Base-by-base conservation (phyloP, 129 eudicot genomes). In the Centella asiatica region DNA sequence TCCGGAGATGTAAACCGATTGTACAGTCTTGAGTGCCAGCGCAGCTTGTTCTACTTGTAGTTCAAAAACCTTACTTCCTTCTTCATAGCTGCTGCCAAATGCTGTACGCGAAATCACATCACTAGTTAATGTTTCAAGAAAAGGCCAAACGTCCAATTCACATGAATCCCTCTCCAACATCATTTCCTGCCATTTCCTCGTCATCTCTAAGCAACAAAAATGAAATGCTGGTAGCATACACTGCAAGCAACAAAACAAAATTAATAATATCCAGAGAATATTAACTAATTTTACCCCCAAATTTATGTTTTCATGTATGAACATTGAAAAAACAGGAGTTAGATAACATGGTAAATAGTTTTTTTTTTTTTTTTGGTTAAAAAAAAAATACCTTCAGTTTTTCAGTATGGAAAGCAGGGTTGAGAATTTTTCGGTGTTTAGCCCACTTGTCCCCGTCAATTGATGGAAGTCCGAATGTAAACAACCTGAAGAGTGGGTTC, bases 41-140 rank as follows among this genome's bases (percentile, higher is more conserved):
- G 33, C 28, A 20, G 40, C 40, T 55, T 55, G 60, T 55, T 55
- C 60, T 7, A 17, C 8, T 18, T 55, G 60, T 15, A 55, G 34
- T 31, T 55, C 40, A 55, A 55, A 55, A 5, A 55, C 40, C 40
- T 4, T 28, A 5, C 34, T 17, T 29, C 60, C 60, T 12, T 55
- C 60, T 18, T 55, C 39, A 17, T 55, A 55, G 60, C 60, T 55
- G 29, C 60, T 55, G 6, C 60, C 60, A 18, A 55, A 55, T 55
- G 60, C 40, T 4, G 60, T 55, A 31, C 60, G 73, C 11, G 74
- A 70, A 19, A 70, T 70, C 5, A 64, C 74, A 34, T 70, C 74
- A 0, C 68, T 57, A 6, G 74, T 33, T 6, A 70, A 29, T 32
- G 58, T 20, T 25, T 60, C 29, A 15, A 70, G 33, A 2, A 0